Evolutionary conservation across 1,139 yeast species (phyloP), one percentile per base, ranked within the genome.

Genomic region (Oligophagozyma castellii): DNA sequence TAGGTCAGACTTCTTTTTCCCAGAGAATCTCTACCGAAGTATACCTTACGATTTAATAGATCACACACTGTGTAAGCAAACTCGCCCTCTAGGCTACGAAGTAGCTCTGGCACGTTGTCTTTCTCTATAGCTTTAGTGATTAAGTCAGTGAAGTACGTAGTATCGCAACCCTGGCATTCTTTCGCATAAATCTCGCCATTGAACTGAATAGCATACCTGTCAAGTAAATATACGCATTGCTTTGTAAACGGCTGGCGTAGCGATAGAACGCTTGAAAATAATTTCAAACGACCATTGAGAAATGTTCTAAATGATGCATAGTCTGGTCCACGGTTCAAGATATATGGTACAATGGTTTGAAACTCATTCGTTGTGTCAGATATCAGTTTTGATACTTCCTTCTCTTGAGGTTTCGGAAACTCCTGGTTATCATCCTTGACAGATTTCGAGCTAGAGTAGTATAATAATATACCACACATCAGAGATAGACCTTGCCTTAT

Each of bases 101-200:
- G 31, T 31, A 65, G 41, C 22, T 47, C 30, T 35, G 51, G 19
- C 40, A 62, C 55, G 14, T 61, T 55, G 2, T 39, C 37, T 4
- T 55, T 37, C 7, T 32, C 22, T 2, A 32, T 27, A 1, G 39
- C 27, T 6, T 16, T 18, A 5, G 36, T 27, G 19, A 63, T 37
- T 13, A 41, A 32, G 2, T 52, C 36, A 21, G 53, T 53, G 12
- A 72, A 53, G 32, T 47, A 66, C 4, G 51, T 52, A 0, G 77
- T 66, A 46, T 75, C 83, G 41, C 70, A 71, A 1, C 51, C 32
- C 13, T 55, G 42, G 19, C 16, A 24, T 5, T 11, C 14, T 5
- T 77, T 67, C 40, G 75, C 74, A 49, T 86, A 86, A 8, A 84
- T 56, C 48, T 86, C 96, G 0, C 96, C 98, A 49, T 89, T 89